These are phyloP conservation scores for Dendrobium officinale DNA, from an alignment of 106 monocot species.

Conservation along the genomic window DNA sequence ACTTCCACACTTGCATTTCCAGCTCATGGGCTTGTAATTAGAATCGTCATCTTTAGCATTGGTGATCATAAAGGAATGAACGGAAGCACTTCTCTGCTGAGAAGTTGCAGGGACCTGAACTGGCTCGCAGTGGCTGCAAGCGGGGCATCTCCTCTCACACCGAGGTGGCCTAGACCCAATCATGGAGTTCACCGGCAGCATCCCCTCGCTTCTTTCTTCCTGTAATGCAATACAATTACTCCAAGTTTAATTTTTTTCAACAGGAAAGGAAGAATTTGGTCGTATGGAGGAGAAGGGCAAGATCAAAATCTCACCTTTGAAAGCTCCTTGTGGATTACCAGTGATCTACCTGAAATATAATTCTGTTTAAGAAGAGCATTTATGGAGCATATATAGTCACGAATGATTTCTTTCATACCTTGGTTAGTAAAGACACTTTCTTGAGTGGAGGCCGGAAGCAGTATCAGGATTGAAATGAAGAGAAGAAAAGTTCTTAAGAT, in stretches of 20 bases:
- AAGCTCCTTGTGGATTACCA: neutral
- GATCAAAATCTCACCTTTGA: conserved; percentile 8
- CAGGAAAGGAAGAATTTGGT: neutral
- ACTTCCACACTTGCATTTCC: conserved; percentile 14
- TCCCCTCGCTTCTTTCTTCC: conserved; percentile 6
- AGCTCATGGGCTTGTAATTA: conserved; percentile 13
- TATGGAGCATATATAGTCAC: neutral
- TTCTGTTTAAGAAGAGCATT: neutral
- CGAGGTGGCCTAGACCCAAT: conserved; percentile 58
- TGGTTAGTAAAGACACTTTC: neutral
- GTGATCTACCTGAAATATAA: neutral
- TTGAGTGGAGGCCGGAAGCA: neutral
- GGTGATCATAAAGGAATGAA: neutral
- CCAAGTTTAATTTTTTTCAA: neutral
- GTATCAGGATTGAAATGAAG: conserved; percentile 6
- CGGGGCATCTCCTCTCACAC: conserved; percentile 36
- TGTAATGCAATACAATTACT: neutral
- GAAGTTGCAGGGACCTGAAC: conserved; percentile 42
- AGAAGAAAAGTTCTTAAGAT: neutral
- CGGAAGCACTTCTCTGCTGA: neutral
- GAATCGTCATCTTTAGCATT: neutral
- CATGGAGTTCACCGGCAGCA: conserved; percentile 10
- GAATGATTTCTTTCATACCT: neutral
- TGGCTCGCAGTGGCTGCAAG: conserved; percentile 40
- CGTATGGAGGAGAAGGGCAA: neutral